Conservation (phyloP, 192 early-diverging fungal species). For the Umbelopsis isabellina region DNA sequence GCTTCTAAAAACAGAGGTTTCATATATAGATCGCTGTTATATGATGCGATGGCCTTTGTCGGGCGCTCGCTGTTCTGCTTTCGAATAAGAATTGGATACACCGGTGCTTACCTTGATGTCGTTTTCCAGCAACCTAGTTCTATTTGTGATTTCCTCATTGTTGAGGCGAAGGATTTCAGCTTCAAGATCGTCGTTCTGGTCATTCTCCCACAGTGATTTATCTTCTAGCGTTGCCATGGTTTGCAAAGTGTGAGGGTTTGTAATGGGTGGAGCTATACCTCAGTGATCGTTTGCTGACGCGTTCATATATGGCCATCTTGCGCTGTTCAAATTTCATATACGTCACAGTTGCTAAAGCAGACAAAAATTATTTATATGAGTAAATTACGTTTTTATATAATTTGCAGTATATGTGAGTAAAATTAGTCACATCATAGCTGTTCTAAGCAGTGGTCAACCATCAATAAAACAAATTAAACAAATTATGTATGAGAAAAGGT, state of each 20-base stretch:
- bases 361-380: not conserved
- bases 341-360: not conserved
- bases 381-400: not conserved
- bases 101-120: conserved; percentile 82
- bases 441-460: no score
- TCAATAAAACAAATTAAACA: no score
- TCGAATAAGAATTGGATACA: not conserved
- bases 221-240: conserved; percentile 79
- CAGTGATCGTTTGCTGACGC: conserved; percentile 16
- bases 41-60: not conserved
- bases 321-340: not conserved
- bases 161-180: conserved; percentile 86
- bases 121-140: conserved; percentile 92
- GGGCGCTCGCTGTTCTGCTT: not conserved
- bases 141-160: conserved; percentile 92
- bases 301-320: not conserved
- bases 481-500: no score
- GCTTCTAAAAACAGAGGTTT: not conserved
- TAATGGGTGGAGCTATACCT: not conserved
- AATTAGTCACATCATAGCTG: no score
- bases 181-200: conserved; percentile 73
- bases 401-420: not conserved
- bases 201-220: conserved; percentile 61
- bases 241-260: not conserved
- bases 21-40: not conserved